Conservation (phyloP, 2,329 filamentous ascomycete genomes). For the Pseudodiploospora longispora region DNA sequence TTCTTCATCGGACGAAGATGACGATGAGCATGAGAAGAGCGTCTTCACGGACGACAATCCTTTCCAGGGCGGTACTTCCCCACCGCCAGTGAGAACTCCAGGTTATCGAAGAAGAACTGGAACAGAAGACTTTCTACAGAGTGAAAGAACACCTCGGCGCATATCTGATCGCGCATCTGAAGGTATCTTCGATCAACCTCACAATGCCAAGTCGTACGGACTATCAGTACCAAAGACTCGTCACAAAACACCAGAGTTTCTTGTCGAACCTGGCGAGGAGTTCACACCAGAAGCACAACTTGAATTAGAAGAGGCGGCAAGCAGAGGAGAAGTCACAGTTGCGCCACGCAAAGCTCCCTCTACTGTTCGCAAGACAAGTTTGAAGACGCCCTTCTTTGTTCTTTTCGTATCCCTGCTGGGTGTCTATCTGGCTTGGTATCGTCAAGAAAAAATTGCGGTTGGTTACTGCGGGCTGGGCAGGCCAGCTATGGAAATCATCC, state of each 20-base stretch:
- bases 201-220: conserved; percentile 49
- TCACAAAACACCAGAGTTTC: conserved; percentile 24
- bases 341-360: conserved; percentile 34
- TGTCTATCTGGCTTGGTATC: conserved; percentile 73
- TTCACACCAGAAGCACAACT: conserved; percentile 89
- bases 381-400: conserved; percentile 61
- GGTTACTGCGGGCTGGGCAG: conserved; percentile 87
- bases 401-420: conserved; percentile 62
- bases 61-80: conserved; percentile 79
- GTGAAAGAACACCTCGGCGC: conserved; percentile 35
- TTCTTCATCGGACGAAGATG: conserved; percentile 32
- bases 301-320: conserved; percentile 63
- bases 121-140: conserved; percentile 33
- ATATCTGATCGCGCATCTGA: conserved; percentile 25
- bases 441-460: conserved; percentile 91
- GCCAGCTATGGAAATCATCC: conserved; percentile 43
- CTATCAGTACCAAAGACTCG: conserved; percentile 36
- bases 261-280: conserved; percentile 70
- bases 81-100: conserved; percentile 42
- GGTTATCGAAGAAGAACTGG: conserved; percentile 42
- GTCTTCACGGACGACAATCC: conserved; percentile 87
- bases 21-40: conserved; percentile 39
- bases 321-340: conserved; percentile 40
- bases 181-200: conserved; percentile 15
- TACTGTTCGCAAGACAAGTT: conserved; percentile 32